A percentile compares a stretch with the other conserved stretches of the same genome.
phyloP scores from a whole-genome alignment of 805 yeast genomes.

The Metschnikowia santaceciliae region DNA sequence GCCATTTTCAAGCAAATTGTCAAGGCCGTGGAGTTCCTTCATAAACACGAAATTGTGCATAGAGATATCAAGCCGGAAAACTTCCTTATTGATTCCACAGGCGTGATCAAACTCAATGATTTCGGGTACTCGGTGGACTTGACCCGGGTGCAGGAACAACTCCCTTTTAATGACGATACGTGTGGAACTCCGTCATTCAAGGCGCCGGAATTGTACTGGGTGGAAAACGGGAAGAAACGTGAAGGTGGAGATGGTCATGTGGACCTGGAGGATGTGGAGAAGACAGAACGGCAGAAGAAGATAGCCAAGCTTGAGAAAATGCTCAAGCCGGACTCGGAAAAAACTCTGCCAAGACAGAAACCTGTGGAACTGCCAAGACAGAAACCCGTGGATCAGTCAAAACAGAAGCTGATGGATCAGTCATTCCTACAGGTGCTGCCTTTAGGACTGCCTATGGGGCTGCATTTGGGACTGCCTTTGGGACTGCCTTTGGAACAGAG shows the following conservation, averaged over 20 bases:
- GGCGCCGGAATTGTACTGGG: constrained; percentile 47
- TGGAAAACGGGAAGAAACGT: constrained; percentile 14
- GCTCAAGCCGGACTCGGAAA: not conserved
- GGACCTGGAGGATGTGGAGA: not conserved
- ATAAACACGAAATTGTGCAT: constrained; percentile 41
- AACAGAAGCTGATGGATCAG: no score
- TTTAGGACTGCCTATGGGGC: no score
- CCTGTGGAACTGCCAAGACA: not conserved
- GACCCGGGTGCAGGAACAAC: constrained; percentile 16
- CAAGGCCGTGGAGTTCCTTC: constrained; percentile 43
- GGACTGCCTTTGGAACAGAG: no score
- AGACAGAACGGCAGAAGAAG: constrained; percentile 7
- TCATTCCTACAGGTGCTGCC: no score
- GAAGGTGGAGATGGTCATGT: not conserved
- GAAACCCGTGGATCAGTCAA: no score
- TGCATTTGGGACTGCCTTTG: no score
- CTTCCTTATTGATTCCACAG: constrained; percentile 42
- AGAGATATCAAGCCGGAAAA: constrained; percentile 56
- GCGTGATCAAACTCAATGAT: constrained; percentile 45
- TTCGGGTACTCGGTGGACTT: constrained; percentile 48
- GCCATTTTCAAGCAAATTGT: constrained; percentile 44
- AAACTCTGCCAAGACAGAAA: not conserved
- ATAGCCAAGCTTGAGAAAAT: constrained; percentile 2
- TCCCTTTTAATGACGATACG: constrained; percentile 21
- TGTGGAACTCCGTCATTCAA: constrained; percentile 53